These are phyloP conservation scores for Funneliformis mosseae DNA, from an alignment of 192 early-diverging fungal species.

Conservation along the genomic window DNA sequence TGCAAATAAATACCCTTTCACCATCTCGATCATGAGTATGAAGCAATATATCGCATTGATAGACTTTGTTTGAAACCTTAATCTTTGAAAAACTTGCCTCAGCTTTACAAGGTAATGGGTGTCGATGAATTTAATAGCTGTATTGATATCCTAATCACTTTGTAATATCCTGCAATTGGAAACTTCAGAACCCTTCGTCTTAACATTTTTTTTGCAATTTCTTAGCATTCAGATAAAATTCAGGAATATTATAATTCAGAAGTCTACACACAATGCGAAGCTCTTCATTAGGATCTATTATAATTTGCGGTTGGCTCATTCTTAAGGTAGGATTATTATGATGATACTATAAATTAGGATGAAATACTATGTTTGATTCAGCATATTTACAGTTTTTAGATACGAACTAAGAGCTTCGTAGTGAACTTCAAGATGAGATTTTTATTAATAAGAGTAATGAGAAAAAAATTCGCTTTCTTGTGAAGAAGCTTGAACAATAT, in stretches of 20 bases:
- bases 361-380: too few species aligned
- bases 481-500: background rate
- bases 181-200: too few species aligned
- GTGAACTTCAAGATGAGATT: slow-evolving; percentile 3
- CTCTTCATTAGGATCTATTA: background rate
- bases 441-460: slow-evolving; percentile 10
- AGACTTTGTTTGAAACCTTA: too few species aligned
- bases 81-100: slow-evolving; percentile 10
- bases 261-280: too few species aligned
- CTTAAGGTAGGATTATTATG: background rate
- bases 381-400: slow-evolving; percentile 8
- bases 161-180: slow-evolving; percentile 15
- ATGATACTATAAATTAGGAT: too few species aligned
- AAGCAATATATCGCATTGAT: too few species aligned
- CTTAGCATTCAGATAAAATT: background rate
- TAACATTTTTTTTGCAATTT: background rate
- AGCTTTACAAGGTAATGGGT: background rate
- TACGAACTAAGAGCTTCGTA: slow-evolving; percentile 4
- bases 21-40: too few species aligned
- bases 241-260: too few species aligned
- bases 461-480: background rate
- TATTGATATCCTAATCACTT: slow-evolving; percentile 17
- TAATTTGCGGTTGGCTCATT: background rate
- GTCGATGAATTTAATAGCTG: slow-evolving; percentile 8
- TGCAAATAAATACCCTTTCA: background rate